Base-by-base conservation (phyloP, 495 filamentous ascomycete genomes). In the Pyrenopolyporus hunteri region DNA sequence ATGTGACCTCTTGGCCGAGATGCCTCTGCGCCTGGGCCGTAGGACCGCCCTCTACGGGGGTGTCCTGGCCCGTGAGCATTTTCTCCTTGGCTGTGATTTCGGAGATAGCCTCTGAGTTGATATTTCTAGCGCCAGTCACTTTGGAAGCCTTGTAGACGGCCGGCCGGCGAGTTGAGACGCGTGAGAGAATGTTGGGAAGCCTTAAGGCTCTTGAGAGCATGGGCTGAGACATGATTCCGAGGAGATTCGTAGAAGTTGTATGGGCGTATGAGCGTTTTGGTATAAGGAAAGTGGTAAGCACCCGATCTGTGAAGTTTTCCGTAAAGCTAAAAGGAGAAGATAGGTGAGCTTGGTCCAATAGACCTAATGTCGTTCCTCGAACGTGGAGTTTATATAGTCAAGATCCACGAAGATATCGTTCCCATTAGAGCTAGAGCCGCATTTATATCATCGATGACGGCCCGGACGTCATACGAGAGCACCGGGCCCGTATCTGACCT, bases 11-110 rank as follows among this genome's bases (percentile, higher is more conserved):
- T 10, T 67, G 13, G 44, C 42, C 32, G 40, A 58, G 52, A 20
- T 69, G 63, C 22, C 64, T 69, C 33, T 67, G 66, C 19, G 66
- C 66, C 31, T 64, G 58, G 8, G 66, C 58, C 25, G 63, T 63
- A 2, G 63, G 66, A 3, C 63, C 66, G 11, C 49, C 54, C 2
- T 52, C 56, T 4, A 66, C 32, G 20, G 66, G 63, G 17, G 33
- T 23, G 14, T 51, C 29, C 16, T 48, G 7, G 23, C 58, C 53
- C 5, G 66, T 64, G 29, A 69, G 35, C 20, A 64, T 40, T 36
- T 67, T 69, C 54, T 69, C 66, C 20, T 51, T 59, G 20, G 48
- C 63, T 4, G 48, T 55, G 20, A 69, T 53, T 13, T 65, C 31
- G 39, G 62, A 66, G 31, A 67, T 61, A 11, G 47, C 22, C n/a